Percentiles rank a stretch among this genome's conserved stretches.
Conservation (phyloP, 768 basidiomycete genomes). For the Lentinus tigrinus region DNA sequence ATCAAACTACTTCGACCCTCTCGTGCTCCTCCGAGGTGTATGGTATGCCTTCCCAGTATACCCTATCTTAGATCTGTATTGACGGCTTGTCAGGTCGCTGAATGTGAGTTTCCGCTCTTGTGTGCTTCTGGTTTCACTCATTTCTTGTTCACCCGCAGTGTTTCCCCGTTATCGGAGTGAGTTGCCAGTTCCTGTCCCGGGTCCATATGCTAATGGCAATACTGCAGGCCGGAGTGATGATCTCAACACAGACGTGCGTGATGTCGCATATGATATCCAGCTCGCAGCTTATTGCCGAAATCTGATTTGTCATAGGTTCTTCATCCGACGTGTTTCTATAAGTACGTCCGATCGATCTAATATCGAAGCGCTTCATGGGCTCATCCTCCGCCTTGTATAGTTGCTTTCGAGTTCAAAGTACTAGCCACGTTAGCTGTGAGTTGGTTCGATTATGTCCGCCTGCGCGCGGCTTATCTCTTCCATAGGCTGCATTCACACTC, state of each 20-base stretch:
- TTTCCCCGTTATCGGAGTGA: neutral
- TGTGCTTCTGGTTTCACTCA: neutral
- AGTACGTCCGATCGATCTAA: neutral
- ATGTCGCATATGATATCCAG: neutral
- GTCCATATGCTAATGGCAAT: neutral
- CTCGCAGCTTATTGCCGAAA: neutral
- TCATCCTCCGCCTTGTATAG: neutral
- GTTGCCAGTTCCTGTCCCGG: neutral
- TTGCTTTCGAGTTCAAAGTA: neutral
- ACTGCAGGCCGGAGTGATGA: neutral
- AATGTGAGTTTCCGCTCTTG: neutral
- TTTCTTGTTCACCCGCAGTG: neutral
- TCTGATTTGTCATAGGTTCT: neutral
- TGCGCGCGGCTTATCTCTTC: too few species aligned
- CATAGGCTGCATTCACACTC: too few species aligned
- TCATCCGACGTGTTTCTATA: neutral
- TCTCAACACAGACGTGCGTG: neutral
- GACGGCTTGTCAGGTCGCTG: neutral
- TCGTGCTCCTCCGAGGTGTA: neutral
- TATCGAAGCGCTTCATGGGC: neutral
- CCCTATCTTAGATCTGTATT: neutral
- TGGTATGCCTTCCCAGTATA: neutral
- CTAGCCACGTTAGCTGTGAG: too few species aligned
- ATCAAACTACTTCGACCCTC: constrained; percentile 5
- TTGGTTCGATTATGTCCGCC: too few species aligned